Evolutionary conservation across 2,329 filamentous ascomycete genomes (phyloP).

Genomic region (Coleophoma eucalyptorum): DNA sequence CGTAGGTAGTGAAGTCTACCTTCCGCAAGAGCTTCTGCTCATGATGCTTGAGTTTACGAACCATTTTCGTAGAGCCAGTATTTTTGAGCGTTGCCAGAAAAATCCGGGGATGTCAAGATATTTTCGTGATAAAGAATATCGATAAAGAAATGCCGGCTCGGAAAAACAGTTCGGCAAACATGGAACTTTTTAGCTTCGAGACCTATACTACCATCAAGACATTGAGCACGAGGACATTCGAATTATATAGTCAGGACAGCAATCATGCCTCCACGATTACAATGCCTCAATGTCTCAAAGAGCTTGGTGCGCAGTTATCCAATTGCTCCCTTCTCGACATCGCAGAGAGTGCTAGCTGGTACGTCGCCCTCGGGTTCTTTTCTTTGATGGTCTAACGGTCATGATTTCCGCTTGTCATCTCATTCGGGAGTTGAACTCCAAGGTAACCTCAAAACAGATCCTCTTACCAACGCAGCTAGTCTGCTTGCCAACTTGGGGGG

Average conservation of each 20-base stretch:
- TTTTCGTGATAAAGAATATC: not conserved
- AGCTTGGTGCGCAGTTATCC: constrained; percentile 6
- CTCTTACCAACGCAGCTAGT: too few relatives aligned
- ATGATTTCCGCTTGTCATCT: too few relatives aligned
- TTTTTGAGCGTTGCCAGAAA: constrained; percentile 5
- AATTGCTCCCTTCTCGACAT: constrained; percentile 21
- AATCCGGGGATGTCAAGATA: constrained; percentile 8
- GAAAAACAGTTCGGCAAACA: constrained; percentile 10
- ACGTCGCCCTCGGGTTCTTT: constrained; percentile 1
- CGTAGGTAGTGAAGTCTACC: constrained; percentile 94
- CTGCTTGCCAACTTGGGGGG: too few relatives aligned
- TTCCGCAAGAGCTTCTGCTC: constrained; percentile 91
- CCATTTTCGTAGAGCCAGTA: constrained; percentile 55
- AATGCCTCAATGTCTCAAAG: constrained; percentile 20
- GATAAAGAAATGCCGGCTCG: constrained; percentile 1
- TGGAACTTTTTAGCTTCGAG: constrained; percentile 8
- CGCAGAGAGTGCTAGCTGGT: constrained; percentile 17
- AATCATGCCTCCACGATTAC: constrained; percentile 23
- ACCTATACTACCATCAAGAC: not conserved
- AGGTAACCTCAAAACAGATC: too few relatives aligned
- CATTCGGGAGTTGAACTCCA: too few relatives aligned
- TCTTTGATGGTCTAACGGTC: too few relatives aligned
- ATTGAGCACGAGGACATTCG: too few relatives aligned
- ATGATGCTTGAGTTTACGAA: constrained; percentile 93
- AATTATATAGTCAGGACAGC: not conserved